phyloP scores from a whole-genome alignment of 805 yeast species.

The Candida palmyrensis region DNA sequence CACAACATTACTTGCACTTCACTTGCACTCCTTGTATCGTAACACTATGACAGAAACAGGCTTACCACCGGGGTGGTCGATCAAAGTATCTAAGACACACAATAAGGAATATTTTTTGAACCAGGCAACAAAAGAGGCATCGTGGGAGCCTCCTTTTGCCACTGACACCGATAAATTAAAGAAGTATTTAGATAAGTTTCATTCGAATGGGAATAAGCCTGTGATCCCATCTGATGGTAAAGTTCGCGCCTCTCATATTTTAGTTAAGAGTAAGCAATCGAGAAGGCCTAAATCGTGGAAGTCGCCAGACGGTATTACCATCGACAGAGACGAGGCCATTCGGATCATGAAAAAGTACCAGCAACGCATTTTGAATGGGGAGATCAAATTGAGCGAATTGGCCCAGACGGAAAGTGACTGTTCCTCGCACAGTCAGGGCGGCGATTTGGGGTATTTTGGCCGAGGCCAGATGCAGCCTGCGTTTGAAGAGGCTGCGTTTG shows the following conservation, averaged over 20 bases:
- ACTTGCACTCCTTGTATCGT: background rate
- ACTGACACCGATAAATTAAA: conserved; percentile 59
- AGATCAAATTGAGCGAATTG: conserved; percentile 58
- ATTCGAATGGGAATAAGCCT: conserved; percentile 41
- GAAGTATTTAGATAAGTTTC: conserved; percentile 45
- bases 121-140: conserved; percentile 62
- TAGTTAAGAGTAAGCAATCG: conserved; percentile 77
- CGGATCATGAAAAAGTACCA: conserved; percentile 55
- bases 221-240: conserved; percentile 41
- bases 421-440: conserved; percentile 78
- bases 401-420: conserved; percentile 88
- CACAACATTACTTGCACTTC: too few relatives aligned
- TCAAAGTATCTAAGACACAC: conserved; percentile 72
- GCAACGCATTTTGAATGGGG: conserved; percentile 58
- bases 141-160: conserved; percentile 91
- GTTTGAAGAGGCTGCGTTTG: conserved; percentile 86
- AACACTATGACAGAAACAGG: conserved; percentile 47
- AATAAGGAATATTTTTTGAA: conserved; percentile 81
- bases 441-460: conserved; percentile 87
- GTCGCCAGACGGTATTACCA: conserved; percentile 61
- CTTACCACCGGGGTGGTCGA: conserved; percentile 80
- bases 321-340: conserved; percentile 79
- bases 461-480: conserved; percentile 93
- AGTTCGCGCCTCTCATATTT: conserved; percentile 75
- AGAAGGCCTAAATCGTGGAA: conserved; percentile 94